A percentile compares a stretch with the other conserved stretches of the same genome.
Conservation (phyloP, 2,329 filamentous ascomycete genomes). For the Neofusicoccum parvum region DNA sequence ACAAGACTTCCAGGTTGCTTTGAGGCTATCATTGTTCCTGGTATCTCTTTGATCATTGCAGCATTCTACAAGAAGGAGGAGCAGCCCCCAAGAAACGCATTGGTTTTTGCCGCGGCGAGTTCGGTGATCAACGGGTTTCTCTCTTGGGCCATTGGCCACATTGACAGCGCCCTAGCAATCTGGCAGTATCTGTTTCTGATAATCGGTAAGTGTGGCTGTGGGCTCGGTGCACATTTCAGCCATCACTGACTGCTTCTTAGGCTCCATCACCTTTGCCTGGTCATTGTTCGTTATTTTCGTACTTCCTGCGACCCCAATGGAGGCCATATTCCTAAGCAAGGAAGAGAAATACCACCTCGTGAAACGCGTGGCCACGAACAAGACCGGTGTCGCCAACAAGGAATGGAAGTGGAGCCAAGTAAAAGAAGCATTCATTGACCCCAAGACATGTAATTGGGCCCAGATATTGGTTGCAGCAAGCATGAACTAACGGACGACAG, state of each 20-base stretch:
- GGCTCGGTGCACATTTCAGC: too few relatives aligned
- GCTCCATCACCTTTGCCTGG: constrained; percentile 15
- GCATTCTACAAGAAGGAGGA: constrained; percentile 44
- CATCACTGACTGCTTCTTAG: background rate
- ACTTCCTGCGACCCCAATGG: constrained; percentile 7
- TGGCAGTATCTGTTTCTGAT: constrained; percentile 25
- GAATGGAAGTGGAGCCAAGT: constrained; percentile 34
- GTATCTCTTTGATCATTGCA: constrained; percentile 39
- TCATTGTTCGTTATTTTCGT: background rate
- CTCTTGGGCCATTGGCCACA: constrained; percentile 30
- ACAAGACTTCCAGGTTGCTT: constrained; percentile 25
- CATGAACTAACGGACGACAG: background rate
- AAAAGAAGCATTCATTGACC: constrained; percentile 37
- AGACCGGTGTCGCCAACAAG: constrained; percentile 25
- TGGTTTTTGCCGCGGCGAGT: constrained; percentile 41
- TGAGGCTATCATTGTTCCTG: constrained; percentile 39
- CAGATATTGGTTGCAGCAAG: too few relatives aligned
- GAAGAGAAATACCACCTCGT: constrained; percentile 17
- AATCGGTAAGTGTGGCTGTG: background rate
- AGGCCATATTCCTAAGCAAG: constrained; percentile 4
- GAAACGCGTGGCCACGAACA: constrained; percentile 11
- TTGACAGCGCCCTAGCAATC: constrained; percentile 23
- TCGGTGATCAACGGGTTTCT: constrained; percentile 33
- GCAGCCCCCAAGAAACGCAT: constrained; percentile 36
- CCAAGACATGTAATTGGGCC: constrained; percentile 34